A percentile compares a stretch with the other conserved stretches of the same genome.
phyloP scores from a whole-genome alignment of 768 basidiomycete genomes.

The Paxillus rubicundulus region DNA sequence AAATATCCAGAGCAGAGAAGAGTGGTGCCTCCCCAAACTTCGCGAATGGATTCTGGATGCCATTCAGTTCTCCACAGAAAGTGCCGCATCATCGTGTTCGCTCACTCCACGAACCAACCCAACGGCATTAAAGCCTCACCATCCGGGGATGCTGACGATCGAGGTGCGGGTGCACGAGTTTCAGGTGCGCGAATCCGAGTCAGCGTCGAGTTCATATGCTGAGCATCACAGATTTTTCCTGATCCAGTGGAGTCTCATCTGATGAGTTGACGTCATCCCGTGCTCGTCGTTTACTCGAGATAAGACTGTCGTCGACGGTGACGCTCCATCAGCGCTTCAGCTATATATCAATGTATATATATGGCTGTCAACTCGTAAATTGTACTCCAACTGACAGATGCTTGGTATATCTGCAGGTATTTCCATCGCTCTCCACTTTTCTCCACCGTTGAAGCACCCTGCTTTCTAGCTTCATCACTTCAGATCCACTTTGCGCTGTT shows the following conservation, averaged over 20 bases:
- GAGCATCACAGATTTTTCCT: neutral
- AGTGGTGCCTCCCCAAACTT: conserved; percentile 2
- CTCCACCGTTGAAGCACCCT: too few relatives aligned
- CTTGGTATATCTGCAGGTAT: too few relatives aligned
- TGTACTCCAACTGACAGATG: too few relatives aligned
- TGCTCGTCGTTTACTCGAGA: too few relatives aligned
- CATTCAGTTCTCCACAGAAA: neutral
- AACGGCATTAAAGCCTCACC: neutral
- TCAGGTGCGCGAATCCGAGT: neutral
- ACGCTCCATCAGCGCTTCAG: too few relatives aligned
- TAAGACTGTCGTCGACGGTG: neutral
- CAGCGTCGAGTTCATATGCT: neutral
- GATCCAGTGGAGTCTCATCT: too few relatives aligned
- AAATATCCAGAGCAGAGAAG: conserved; percentile 14
- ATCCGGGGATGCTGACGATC: neutral
- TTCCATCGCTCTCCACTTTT: too few relatives aligned
- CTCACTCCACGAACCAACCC: neutral
- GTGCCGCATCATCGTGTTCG: neutral
- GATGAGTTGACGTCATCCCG: too few relatives aligned
- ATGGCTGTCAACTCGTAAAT: neutral
- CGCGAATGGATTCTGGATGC: neutral
- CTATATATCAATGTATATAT: neutral
- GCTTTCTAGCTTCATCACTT: too few relatives aligned
- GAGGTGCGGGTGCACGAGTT: neutral
- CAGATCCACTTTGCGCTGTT: too few relatives aligned